Evolutionary conservation across 2,329 filamentous ascomycete genomes (phyloP).

Genomic region (Colletotrichum echinochloae): DNA sequence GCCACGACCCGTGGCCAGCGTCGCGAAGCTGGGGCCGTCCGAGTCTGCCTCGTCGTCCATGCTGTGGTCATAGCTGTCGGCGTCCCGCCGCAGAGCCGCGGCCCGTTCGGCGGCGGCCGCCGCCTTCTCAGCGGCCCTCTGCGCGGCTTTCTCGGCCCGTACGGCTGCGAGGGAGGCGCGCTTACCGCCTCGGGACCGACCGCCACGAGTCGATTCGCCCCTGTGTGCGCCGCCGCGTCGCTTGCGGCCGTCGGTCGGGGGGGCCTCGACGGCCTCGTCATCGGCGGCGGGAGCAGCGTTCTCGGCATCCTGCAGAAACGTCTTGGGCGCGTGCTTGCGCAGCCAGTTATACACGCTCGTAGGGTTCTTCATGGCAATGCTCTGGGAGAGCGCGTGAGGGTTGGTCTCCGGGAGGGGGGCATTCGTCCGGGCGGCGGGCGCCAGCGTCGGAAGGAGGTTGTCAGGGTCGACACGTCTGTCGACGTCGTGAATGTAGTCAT

Average conservation of each 20-base stretch:
- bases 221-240: constrained; percentile 40
- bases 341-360: constrained; percentile 98
- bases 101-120: constrained; percentile 46
- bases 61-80: constrained; percentile 37
- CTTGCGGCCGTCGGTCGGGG: constrained; percentile 43
- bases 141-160: constrained; percentile 49
- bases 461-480: constrained; percentile 64
- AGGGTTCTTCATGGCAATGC: constrained; percentile 72
- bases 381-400: constrained; percentile 53
- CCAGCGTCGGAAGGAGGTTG: constrained; percentile 61
- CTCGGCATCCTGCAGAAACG: constrained; percentile 84
- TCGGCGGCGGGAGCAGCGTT: constrained; percentile 51
- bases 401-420: constrained; percentile 47
- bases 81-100: constrained; percentile 47
- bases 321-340: constrained; percentile 83
- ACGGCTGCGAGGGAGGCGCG: constrained; percentile 50
- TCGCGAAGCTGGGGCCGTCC: constrained; percentile 45
- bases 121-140: constrained; percentile 53
- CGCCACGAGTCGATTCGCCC: constrained; percentile 36
- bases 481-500: constrained; percentile 77
- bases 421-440: constrained; percentile 57
- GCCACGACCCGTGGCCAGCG: constrained; percentile 47
- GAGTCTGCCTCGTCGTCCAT: constrained; percentile 32
- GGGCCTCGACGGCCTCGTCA: constrained; percentile 51
- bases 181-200: constrained; percentile 43